Evolutionary conservation across 2,329 filamentous ascomycete genomes (phyloP), one percentile per base, ranked within the genome.

Genomic region (Penicillium occitanis): DNA sequence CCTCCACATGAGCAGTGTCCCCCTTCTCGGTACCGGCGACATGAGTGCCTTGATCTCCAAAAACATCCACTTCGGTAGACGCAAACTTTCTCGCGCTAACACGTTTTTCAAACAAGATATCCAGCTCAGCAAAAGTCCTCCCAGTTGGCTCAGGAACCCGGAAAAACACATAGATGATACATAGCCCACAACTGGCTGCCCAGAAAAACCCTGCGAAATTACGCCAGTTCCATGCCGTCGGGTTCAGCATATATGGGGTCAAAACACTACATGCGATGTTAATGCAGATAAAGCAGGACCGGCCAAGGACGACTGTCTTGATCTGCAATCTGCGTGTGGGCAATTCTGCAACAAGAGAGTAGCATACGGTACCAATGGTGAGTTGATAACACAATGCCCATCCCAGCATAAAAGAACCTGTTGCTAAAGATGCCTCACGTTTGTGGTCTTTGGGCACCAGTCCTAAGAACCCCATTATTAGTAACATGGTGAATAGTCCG

Each of bases 231-330:
- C 93, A 97, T 0, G 87, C 90, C 0, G 83, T 85, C 0, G 93
- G 92, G 79, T 96, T 97, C 46, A 96, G 84, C 93, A 97, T 96
- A 79, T 96, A 96, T 0, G 93, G 93, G 0, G 91, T 95, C 42
- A 97, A 78, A 3, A 96, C 89, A 61, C 87, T 89, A 75, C 88
- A 91, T 71, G 96, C 80, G 70, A 97, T 96, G 68, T 87, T 89
- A 46, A 93, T 90, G 60, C 96, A 81, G 73, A 94, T 93, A 82
- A 90, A 91, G 51, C 92, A 81, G 71, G 91, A 91, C 63, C 93
- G 90, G 0, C 91, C 92, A 2, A 96, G 85, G 0, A 94, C 92
- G 22, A 96, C 90, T 0, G 93, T 96, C 82, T 97, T 97, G 81
- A 95, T 93, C 74, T 93, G 90, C 42, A 97, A 84, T 1, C 93